A percentile compares a stretch with the other conserved stretches of the same genome.
phyloP scores from a whole-genome alignment of 2,329 filamentous ascomycete species.

The Venturia carpophila region DNA sequence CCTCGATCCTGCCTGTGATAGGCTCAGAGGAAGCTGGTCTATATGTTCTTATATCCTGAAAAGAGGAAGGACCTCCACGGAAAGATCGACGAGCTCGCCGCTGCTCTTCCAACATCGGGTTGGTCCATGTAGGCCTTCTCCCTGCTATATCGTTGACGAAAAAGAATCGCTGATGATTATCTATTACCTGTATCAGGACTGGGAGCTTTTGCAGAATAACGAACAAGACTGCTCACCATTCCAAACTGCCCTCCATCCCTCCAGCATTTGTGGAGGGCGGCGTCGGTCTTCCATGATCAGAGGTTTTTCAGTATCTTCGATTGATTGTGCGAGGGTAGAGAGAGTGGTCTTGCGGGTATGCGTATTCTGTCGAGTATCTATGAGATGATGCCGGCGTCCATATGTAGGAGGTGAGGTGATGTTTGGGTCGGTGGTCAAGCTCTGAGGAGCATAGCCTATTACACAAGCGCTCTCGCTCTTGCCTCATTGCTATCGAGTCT shows the following conservation, averaged over 20 bases:
- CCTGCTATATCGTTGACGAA: neutral
- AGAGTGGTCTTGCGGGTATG: neutral
- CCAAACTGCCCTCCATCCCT: constrained; percentile 13
- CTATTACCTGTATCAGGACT: neutral
- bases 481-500: neutral
- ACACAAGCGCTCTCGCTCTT: neutral
- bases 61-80: neutral
- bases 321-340: neutral
- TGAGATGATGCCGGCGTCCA: neutral
- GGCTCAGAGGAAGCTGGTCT: neutral
- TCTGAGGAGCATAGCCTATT: neutral
- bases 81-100: neutral
- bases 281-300: neutral
- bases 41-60: neutral
- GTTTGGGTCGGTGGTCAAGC: neutral
- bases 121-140: constrained; percentile 1
- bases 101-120: neutral
- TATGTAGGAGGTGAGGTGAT: neutral
- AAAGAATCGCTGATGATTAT: neutral
- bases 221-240: neutral
- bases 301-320: no score
- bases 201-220: neutral
- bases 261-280: neutral
- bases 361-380: neutral
- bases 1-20: neutral